A percentile compares a stretch with the other conserved stretches of the same genome.
Evolutionary conservation across 176 grass and related monocot species (phyloP).

Genomic region (Pharus latifolius): DNA sequence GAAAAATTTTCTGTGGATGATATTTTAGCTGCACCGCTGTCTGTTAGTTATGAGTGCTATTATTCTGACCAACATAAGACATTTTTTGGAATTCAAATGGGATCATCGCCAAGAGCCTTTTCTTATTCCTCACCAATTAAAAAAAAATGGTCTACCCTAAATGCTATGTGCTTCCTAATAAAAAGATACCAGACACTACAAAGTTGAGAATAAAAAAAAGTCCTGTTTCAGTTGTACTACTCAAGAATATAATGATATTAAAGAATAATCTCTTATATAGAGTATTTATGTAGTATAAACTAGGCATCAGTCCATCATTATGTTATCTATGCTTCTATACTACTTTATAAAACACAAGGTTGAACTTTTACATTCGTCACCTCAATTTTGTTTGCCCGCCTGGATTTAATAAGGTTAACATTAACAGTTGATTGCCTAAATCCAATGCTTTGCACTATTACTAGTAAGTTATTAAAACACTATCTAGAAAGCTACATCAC

Average conservation of each 20-base stretch:
- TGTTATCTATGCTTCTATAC: too few relatives aligned
- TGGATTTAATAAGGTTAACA: too few relatives aligned
- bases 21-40: neutral
- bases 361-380: too few relatives aligned
- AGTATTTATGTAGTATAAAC: neutral
- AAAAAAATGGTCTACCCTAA: neutral
- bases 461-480: too few relatives aligned
- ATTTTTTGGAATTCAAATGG: neutral
- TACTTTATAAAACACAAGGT: too few relatives aligned
- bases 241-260: neutral
- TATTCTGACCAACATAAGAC: neutral
- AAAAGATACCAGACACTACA: neutral
- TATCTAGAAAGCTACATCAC: too few relatives aligned
- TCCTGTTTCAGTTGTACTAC: neutral
- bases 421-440: too few relatives aligned
- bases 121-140: neutral
- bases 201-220: neutral
- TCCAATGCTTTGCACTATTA: too few relatives aligned
- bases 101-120: neutral
- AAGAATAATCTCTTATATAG: neutral
- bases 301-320: neutral
- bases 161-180: neutral
- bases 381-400: too few relatives aligned
- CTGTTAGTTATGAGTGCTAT: neutral
- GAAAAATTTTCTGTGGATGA: neutral